Conservation (phyloP, 805 yeast species). For the Candida tibetensis region DNA sequence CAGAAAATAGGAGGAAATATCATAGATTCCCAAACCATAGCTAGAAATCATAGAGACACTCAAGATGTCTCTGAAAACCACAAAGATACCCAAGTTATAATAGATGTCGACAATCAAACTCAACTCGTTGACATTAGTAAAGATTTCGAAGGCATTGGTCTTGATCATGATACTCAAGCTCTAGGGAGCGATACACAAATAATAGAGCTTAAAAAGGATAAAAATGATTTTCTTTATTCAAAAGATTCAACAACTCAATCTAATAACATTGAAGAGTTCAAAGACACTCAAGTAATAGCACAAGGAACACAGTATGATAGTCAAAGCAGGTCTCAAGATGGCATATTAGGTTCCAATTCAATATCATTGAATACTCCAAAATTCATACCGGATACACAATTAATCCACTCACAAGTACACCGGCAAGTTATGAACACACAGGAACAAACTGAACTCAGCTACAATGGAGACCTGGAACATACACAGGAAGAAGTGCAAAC, state of each 20-base stretch:
- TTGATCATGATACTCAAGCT: not conserved
- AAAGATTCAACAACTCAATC: no score
- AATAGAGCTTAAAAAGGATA: no score
- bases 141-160: not conserved
- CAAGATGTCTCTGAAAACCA: no score
- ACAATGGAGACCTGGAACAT: not conserved
- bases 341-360: not conserved
- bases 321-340: not conserved
- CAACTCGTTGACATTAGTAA: not conserved
- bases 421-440: conserved; percentile 35
- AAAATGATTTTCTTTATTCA: no score
- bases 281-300: conserved; percentile 16
- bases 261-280: not conserved
- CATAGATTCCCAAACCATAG: no score
- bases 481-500: conserved; percentile 11
- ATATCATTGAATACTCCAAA: no score
- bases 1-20: no score
- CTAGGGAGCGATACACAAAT: no score
- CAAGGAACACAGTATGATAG: not conserved
- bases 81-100: conserved; percentile 6
- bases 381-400: not conserved
- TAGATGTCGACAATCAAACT: not conserved
- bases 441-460: conserved; percentile 11
- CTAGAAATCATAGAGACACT: no score
- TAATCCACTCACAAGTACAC: conserved; percentile 16